Conservation (phyloP, 345 rosid species). For the Murraya paniculata region DNA sequence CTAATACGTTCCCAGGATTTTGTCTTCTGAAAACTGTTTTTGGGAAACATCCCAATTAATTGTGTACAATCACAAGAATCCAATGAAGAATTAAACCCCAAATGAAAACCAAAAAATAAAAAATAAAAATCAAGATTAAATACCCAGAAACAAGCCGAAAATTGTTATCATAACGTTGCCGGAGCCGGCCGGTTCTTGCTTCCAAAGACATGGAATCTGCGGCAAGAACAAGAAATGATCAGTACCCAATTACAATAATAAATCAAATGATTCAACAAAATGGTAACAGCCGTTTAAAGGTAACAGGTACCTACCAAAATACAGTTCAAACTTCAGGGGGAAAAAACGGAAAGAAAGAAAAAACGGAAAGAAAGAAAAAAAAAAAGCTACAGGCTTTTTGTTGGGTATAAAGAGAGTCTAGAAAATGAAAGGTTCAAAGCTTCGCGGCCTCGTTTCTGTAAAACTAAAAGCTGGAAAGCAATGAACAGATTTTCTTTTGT, state of each 20-base stretch:
- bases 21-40: background rate
- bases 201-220: conserved; percentile 28
- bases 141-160: conserved; percentile 82
- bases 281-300: background rate
- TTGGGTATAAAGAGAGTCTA: no score
- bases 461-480: background rate
- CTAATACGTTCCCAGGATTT: background rate
- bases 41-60: background rate
- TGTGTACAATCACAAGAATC: background rate
- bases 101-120: background rate
- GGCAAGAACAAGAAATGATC: background rate
- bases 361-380: no score
- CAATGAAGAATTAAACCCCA: background rate
- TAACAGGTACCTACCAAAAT: background rate
- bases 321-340: background rate
- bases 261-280: background rate
- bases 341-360: no score
- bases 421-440: background rate
- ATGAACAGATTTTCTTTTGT: background rate
- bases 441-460: background rate
- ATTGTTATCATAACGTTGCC: conserved; percentile 73
- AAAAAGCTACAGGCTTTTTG: background rate
- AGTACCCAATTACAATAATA: background rate
- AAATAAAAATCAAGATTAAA: background rate
- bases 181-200: conserved; percentile 61